These are phyloP conservation scores for Zarea fungicola DNA, from an alignment of 2,329 filamentous ascomycete genomes.

Conservation along the genomic window DNA sequence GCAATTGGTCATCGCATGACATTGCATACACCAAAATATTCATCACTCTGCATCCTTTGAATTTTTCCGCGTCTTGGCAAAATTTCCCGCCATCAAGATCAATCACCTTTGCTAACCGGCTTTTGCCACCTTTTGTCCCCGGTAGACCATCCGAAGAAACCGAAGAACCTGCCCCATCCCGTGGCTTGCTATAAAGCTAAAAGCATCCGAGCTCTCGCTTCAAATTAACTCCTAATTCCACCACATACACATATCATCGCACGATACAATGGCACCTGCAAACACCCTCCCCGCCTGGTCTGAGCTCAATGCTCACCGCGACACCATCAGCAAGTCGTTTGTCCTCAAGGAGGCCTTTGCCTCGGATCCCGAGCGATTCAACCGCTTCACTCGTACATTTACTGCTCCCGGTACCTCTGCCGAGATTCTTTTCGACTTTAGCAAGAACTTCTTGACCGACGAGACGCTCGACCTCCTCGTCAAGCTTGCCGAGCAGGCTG, in stretches of 20 bases:
- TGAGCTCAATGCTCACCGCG: conserved; percentile 85
- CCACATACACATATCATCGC: not conserved
- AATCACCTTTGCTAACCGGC: not conserved
- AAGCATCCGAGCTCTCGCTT: not conserved
- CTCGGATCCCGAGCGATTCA: conserved; percentile 80
- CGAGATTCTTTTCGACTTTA: conserved; percentile 96
- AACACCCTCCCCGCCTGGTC: conserved; percentile 83
- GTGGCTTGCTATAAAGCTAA: not conserved
- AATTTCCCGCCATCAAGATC: not conserved
- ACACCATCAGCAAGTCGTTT: conserved; percentile 79
- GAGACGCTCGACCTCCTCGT: conserved; percentile 84
- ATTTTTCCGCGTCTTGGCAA: not conserved
- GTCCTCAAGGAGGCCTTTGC: conserved; percentile 91
- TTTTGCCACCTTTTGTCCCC: not conserved
- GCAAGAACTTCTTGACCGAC: conserved; percentile 96
- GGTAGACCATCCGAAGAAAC: not conserved
- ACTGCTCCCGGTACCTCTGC: conserved; percentile 73
- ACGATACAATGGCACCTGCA: conserved; percentile 66
- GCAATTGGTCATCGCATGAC: conserved; percentile 7
- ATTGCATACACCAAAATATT: not conserved
- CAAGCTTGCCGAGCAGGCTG: conserved; percentile 86
- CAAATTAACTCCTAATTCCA: not conserved
- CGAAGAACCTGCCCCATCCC: not conserved
- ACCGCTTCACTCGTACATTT: conserved; percentile 85
- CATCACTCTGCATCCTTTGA: not conserved